Conservation (phyloP, 257 asterid genomes). For the Fraxinus americana region DNA sequence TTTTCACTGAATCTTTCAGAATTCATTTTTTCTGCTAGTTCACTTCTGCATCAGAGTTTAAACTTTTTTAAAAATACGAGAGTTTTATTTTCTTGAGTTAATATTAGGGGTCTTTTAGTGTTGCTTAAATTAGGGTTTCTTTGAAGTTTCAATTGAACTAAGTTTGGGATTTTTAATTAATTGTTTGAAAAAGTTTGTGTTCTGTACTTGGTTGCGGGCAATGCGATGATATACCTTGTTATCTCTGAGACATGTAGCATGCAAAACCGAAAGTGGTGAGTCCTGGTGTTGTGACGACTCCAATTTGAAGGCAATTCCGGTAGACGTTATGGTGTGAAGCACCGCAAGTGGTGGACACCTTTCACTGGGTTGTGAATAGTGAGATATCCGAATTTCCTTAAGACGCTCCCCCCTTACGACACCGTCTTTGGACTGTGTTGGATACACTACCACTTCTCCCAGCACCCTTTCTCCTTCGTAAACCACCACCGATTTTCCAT, state of each 20-base stretch:
- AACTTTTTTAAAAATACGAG: background rate
- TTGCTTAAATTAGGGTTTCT: conserved; percentile 23
- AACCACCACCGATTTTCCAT: conserved; percentile 48
- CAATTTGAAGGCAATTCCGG: conserved; percentile 79
- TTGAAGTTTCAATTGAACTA: background rate
- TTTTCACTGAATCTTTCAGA: background rate
- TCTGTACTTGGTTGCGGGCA: conserved; percentile 36
- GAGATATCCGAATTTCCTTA: conserved; percentile 72
- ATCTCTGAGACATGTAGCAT: conserved; percentile 89
- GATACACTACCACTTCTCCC: conserved; percentile 77
- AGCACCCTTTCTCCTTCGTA: conserved; percentile 72
- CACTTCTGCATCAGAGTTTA: background rate
- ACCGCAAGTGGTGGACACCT: conserved; percentile 94
- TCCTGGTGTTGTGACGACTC: conserved; percentile 60
- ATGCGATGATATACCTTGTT: conserved; percentile 75
- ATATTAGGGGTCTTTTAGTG: conserved; percentile 14
- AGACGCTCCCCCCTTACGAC: conserved; percentile 50
- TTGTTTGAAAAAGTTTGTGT: background rate
- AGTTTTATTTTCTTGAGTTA: background rate
- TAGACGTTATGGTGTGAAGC: conserved; percentile 59
- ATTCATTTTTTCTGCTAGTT: background rate
- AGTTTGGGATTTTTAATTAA: background rate
- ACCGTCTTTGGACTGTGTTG: conserved; percentile 38
- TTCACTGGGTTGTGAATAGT: conserved; percentile 79
- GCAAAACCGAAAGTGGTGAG: conserved; percentile 78